Base-by-base conservation (phyloP, 176 grass and related monocot species). In the Sorghum bicolor region DNA sequence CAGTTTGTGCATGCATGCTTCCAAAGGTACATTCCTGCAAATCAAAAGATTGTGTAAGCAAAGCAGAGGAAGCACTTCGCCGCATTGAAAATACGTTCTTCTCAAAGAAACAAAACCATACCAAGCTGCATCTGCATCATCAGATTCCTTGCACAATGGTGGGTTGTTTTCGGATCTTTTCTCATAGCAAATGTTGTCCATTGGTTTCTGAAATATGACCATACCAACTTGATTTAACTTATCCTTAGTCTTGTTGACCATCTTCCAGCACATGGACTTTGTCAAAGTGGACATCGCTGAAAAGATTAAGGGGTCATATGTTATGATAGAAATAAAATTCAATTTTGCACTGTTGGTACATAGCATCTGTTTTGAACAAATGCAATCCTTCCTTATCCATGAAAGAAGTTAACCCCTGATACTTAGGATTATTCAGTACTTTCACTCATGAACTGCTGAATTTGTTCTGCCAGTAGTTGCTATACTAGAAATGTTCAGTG, bases 131-230 rank as follows among this genome's bases (percentile, higher is more conserved):
- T 99, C 88, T 76, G 97, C 83, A 66, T 77, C 89, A 81, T 99
- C 97, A 39, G 86, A 86, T 84, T 89, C 91, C 84, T 88, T 87
- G 79, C 97, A 99, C 64, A 99, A 81, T 36, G 89, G 91, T 19
- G 91, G 97, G 70, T 50, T 94, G 36, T 92, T 79, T 91, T 96
- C 89, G 32, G 81, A 7, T 80, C 89, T 96, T 94, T 91, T 87
- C 82, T 99, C 89, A 8, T 99, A 99, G 90, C 97, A 99, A 73
- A 43, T 94, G 78, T 99, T 99, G 85, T 99, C 93, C 89, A 85
- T 86, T 48, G 97, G 91, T 60, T 99, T 99, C 87, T 83, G 82
- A 81, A 85, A 99, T 88, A 99, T 92, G 31, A 84, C 91, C 84
- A 99, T 87, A 78, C 93, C 97, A 36, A 99, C 93, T 83, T 94